These are phyloP conservation scores for Syncephalastrum contaminatum DNA, from an alignment of 371 early-diverging fungal genomes.

Conservation along the genomic window DNA sequence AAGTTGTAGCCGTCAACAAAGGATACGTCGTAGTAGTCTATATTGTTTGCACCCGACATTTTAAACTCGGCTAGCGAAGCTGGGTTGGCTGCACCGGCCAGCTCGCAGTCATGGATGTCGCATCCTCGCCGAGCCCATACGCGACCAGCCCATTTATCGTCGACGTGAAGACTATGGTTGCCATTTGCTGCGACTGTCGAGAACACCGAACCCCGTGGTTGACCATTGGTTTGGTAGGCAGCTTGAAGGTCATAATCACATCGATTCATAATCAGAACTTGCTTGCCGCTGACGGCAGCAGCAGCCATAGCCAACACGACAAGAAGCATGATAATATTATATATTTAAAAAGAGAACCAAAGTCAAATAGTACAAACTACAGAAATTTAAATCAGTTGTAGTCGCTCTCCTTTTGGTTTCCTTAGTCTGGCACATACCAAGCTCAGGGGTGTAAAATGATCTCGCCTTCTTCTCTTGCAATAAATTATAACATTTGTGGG, in stretches of 20 bases:
- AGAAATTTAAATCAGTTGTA: no score
- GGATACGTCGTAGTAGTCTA: constrained; percentile 44
- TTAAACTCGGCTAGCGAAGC: constrained; percentile 45
- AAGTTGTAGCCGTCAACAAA: constrained; percentile 48
- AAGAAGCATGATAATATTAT: no score
- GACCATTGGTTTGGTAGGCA: constrained; percentile 27
- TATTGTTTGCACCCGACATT: constrained; percentile 19
- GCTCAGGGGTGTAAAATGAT: no score
- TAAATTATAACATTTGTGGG: no score
- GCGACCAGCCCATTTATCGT: constrained; percentile 28
- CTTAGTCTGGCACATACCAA: no score
- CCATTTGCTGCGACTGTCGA: constrained; percentile 2
- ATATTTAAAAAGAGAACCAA: no score
- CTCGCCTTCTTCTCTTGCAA: no score
- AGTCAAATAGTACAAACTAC: no score
- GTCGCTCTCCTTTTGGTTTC: no score
- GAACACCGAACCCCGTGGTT: constrained; percentile 9
- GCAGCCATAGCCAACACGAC: no score
- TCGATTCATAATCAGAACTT: constrained; percentile 9
- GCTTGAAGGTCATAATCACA: constrained; percentile 21
- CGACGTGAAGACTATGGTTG: constrained; percentile 9
- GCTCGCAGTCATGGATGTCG: constrained; percentile 15
- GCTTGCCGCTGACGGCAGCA: no score
- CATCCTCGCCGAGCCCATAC: constrained; percentile 36
- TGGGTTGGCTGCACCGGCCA: constrained; percentile 29